These are phyloP conservation scores for Isatis tinctoria DNA, from an alignment of 345 rosid genomes.

Conservation along the genomic window DNA sequence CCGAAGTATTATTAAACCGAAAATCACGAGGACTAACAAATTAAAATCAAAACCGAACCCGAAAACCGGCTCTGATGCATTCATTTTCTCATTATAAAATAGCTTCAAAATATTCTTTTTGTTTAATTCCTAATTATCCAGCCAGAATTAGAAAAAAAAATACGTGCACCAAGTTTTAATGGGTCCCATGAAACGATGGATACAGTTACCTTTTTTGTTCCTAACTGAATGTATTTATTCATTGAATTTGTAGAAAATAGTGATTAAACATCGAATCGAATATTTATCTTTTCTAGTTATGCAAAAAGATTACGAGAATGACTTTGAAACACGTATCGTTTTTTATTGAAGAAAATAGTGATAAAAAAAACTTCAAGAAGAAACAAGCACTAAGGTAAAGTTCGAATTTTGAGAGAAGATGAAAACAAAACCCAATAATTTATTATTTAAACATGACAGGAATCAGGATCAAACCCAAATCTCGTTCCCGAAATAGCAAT, in stretches of 20 bases:
- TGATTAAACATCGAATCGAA: conserved; percentile 21
- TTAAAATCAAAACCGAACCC: too few relatives aligned
- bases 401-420: neutral
- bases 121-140: neutral
- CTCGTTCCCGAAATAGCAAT: neutral
- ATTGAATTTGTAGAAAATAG: neutral
- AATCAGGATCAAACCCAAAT: neutral
- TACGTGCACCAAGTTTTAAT: neutral
- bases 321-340: neutral
- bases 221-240: neutral
- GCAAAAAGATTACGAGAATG: neutral
- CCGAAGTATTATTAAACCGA: neutral
- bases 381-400: neutral
- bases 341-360: neutral
- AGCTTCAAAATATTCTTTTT: too few relatives aligned
- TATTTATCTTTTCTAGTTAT: neutral
- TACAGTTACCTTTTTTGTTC: conserved; percentile 20
- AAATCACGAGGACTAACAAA: neutral
- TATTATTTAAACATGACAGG: neutral
- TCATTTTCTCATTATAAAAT: neutral
- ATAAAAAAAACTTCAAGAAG: neutral
- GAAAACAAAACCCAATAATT: neutral
- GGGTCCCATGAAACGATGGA: conserved; percentile 25
- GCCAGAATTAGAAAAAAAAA: neutral
- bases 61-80: neutral